Percentiles rank a stretch among this genome's conserved stretches.
phyloP scores from a whole-genome alignment of 2,329 filamentous ascomycete species.

The Aspergillus sp. region DNA sequence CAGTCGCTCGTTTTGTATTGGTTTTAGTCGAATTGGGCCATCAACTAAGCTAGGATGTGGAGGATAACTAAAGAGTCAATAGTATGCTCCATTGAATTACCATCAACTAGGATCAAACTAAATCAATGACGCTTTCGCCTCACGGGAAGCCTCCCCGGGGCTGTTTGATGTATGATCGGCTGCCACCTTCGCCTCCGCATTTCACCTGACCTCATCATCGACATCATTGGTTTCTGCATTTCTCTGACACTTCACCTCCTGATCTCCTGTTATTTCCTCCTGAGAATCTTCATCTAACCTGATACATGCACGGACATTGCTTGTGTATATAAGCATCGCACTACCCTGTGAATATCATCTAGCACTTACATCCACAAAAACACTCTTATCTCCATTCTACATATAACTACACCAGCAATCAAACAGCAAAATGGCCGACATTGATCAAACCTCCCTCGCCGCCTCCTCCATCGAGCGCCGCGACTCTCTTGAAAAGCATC shows the following conservation, averaged over 20 bases:
- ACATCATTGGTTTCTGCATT: no score
- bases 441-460: constrained; percentile 56
- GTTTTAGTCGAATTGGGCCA: no score
- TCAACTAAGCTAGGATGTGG: no score
- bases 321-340: not conserved
- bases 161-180: not conserved
- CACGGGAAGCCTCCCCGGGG: not conserved
- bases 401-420: not conserved
- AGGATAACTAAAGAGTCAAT: no score
- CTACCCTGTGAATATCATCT: not conserved
- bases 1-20: no score
- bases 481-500: constrained; percentile 66
- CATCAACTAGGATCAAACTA: no score
- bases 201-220: no score
- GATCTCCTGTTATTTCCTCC: no score
- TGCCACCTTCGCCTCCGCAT: not conserved
- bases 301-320: not conserved
- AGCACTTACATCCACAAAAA: not conserved
- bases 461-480: constrained; percentile 44
- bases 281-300: no score
- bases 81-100: no score
- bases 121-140: not conserved
- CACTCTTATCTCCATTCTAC: not conserved
- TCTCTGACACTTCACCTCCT: no score
- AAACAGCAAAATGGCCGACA: constrained; percentile 7